Percentiles rank a stretch among this genome's conserved stretches.
These are phyloP conservation scores for Sequoia sempervirens DNA, from an alignment of 75 land plant species.

Conservation along the genomic window DNA sequence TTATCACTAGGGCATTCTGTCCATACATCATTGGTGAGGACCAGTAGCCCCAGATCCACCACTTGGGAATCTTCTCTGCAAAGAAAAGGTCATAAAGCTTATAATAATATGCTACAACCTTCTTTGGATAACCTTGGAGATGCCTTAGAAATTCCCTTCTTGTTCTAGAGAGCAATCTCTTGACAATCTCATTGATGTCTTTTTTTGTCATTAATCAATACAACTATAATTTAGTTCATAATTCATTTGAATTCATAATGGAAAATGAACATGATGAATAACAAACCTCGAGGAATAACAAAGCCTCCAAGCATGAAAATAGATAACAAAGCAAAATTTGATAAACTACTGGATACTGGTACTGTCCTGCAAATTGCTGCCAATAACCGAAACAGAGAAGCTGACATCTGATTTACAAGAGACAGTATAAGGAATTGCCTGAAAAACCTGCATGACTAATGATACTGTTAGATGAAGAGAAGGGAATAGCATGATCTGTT, in stretches of 20 bases:
- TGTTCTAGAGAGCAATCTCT: not conserved
- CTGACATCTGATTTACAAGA: slow-evolving; percentile 58
- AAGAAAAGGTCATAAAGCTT: not conserved
- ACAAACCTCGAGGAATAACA: slow-evolving; percentile 40
- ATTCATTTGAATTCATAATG: not conserved
- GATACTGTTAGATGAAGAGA: not conserved
- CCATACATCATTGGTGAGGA: slow-evolving; percentile 31
- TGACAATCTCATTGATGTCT: not conserved
- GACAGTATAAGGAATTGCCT: slow-evolving; percentile 43
- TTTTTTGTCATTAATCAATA: not conserved
- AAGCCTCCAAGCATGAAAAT: slow-evolving; percentile 49
- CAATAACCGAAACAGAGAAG: slow-evolving; percentile 50
- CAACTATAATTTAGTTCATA: not conserved
- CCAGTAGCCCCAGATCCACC: slow-evolving; percentile 46
- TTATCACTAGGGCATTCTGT: slow-evolving; percentile 18
- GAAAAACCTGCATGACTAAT: slow-evolving; percentile 38
- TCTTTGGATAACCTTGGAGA: not conserved
- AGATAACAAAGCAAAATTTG: slow-evolving; percentile 34
- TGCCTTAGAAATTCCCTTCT: not conserved
- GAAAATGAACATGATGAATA: not conserved
- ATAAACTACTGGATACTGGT: slow-evolving; percentile 49
- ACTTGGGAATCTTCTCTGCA: slow-evolving; percentile 22
- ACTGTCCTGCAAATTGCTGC: slow-evolving; percentile 48
- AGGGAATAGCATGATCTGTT: not conserved
- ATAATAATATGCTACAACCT: not conserved